A percentile compares a stretch with the other conserved stretches of the same genome.
phyloP scores from a whole-genome alignment of 331 rosid species.

The Acacia pycnantha region DNA sequence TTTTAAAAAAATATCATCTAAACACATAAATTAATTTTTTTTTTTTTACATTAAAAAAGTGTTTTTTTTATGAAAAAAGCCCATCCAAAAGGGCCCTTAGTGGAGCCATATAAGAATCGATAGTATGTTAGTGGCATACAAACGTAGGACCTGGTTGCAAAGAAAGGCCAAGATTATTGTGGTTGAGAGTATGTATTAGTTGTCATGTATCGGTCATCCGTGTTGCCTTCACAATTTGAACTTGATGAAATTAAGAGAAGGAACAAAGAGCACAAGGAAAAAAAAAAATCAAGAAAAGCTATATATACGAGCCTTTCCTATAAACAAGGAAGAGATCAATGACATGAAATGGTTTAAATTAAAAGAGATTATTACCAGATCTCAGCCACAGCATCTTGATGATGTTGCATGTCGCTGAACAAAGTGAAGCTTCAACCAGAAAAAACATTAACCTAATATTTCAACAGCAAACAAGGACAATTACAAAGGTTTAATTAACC shows the following conservation, averaged over 20 bases:
- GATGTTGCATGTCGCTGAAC: neutral
- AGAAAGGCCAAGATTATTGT: conserved; percentile 26
- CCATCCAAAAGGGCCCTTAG: too few species aligned
- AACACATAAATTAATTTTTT: too few species aligned
- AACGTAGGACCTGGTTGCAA: conserved; percentile 49
- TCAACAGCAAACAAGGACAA: neutral
- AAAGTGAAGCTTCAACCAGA: neutral
- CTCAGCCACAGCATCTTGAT: neutral
- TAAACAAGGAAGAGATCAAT: neutral
- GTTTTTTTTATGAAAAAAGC: too few species aligned
- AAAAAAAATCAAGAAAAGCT: neutral
- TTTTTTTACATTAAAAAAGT: too few species aligned
- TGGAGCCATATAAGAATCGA: neutral
- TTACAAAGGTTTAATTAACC: neutral
- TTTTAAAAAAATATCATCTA: too few species aligned
- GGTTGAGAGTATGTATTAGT: conserved; percentile 11
- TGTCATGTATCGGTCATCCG: conserved; percentile 8
- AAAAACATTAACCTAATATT: neutral
- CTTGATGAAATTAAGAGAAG: neutral
- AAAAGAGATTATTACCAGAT: neutral
- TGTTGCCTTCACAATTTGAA: neutral
- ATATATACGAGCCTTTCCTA: neutral
- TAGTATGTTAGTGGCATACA: neutral
- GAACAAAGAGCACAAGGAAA: neutral
- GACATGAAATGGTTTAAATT: neutral